Conservation (phyloP, 1,139 yeast species). For the Pichia sp. region DNA sequence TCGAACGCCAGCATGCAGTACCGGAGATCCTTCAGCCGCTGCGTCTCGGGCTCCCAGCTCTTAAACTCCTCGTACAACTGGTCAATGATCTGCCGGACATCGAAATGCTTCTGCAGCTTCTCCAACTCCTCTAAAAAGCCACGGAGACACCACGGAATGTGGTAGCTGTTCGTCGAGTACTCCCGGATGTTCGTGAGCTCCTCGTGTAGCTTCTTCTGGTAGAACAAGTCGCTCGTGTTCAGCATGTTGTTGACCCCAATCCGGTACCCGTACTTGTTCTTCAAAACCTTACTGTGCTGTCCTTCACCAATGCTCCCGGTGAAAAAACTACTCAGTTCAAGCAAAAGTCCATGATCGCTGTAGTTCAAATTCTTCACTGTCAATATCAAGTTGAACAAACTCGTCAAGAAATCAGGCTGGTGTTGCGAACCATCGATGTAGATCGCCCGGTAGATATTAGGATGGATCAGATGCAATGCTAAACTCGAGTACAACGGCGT, state of each 20-base stretch:
- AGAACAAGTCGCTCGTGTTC: conserved; percentile 50
- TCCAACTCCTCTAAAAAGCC: conserved; percentile 53
- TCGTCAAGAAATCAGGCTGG: conserved; percentile 47
- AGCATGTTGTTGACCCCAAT: conserved; percentile 48
- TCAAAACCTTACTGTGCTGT: conserved; percentile 50
- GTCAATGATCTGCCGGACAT: conserved; percentile 33
- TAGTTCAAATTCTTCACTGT: conserved; percentile 49
- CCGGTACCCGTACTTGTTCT: conserved; percentile 52
- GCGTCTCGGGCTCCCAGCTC: conserved; percentile 42
- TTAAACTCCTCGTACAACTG: conserved; percentile 37
- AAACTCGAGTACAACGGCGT: conserved; percentile 47
- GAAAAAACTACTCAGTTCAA: conserved; percentile 49
- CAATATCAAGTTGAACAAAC: conserved; percentile 46
- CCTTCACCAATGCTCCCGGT: conserved; percentile 51
- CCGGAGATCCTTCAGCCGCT: conserved; percentile 42
- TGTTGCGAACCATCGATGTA: conserved; percentile 37
- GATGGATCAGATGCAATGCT: conserved; percentile 46
- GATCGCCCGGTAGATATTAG: conserved; percentile 50
- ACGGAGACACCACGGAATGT: conserved; percentile 59
- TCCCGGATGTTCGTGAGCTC: conserved; percentile 45
- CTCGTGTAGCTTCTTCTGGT: conserved; percentile 38
- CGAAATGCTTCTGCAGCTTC: conserved; percentile 44
- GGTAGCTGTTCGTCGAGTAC: conserved; percentile 51
- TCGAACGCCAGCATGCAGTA: conserved; percentile 33
- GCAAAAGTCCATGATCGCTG: conserved; percentile 50